Percentiles rank a stretch among this genome's conserved stretches.
phyloP scores from a whole-genome alignment of 768 basidiomycete species.

The Leccinum longicurvipes region DNA sequence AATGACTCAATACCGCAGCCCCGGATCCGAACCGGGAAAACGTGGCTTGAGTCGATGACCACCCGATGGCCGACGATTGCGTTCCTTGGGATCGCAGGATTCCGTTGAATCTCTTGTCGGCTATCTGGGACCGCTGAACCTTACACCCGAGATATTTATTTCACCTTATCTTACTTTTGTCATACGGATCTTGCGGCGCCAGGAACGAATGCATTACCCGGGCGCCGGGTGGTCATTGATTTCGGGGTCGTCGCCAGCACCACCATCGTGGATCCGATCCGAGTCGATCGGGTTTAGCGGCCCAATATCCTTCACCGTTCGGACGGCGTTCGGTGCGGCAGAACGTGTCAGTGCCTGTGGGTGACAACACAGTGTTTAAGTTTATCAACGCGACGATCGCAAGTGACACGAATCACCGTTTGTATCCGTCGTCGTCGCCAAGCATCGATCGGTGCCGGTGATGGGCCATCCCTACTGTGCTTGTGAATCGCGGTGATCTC shows the following conservation, averaged over 20 bases:
- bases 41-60: neutral
- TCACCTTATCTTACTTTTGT: neutral
- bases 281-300: neutral
- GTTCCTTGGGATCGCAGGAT: neutral
- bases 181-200: neutral
- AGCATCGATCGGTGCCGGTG: too few relatives aligned
- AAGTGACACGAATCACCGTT: too few relatives aligned
- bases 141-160: neutral
- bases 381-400: constrained; percentile 1
- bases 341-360: constrained; percentile 6
- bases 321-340: neutral
- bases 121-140: neutral
- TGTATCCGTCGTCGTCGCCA: too few relatives aligned
- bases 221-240: neutral
- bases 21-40: neutral
- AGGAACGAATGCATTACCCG: neutral
- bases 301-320: neutral
- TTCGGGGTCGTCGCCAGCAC: neutral
- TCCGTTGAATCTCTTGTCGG: neutral
- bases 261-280: neutral
- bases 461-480: too few relatives aligned
- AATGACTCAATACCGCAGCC: neutral
- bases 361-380: constrained; percentile 1
- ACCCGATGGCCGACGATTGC: neutral
- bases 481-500: too few relatives aligned